Conservation (phyloP, 352 stramenopile genomes). For the Thalassiosira mediterranea region DNA sequence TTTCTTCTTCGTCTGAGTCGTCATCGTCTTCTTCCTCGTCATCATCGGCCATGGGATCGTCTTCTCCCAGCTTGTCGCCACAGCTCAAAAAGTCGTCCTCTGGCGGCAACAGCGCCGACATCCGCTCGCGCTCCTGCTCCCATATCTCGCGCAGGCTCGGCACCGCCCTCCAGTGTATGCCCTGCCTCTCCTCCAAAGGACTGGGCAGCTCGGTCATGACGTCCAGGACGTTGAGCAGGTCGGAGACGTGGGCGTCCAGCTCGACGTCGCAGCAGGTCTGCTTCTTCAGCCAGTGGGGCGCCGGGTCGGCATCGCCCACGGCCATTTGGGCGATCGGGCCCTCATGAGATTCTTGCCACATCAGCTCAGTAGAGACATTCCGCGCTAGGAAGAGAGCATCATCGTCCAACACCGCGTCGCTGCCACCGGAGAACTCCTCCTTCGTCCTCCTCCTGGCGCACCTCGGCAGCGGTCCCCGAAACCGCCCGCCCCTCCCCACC, state of each 20-base stretch:
- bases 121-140: slow-evolving; percentile 76
- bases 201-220: slow-evolving; percentile 70
- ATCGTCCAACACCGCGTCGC: slow-evolving; percentile 10
- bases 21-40: slow-evolving; percentile 14
- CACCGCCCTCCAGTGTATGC: slow-evolving; percentile 83
- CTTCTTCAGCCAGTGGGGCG: slow-evolving; percentile 57
- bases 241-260: slow-evolving; percentile 70
- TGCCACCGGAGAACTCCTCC: slow-evolving; percentile 36
- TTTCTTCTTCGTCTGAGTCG: slow-evolving; percentile 18
- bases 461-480: slow-evolving; percentile 63
- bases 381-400: slow-evolving; percentile 41
- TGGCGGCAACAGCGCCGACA: slow-evolving; percentile 65
- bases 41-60: slow-evolving; percentile 1
- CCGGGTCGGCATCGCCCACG: neutral
- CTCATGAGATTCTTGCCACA: slow-evolving; percentile 39
- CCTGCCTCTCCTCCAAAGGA: slow-evolving; percentile 57
- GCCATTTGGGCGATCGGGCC: neutral
- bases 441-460: slow-evolving; percentile 32
- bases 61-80: slow-evolving; percentile 13
- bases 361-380: slow-evolving; percentile 30
- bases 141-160: slow-evolving; percentile 83
- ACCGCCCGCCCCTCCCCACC: slow-evolving; percentile 59
- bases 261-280: slow-evolving; percentile 80
- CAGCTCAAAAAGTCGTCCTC: slow-evolving; percentile 79
- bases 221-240: slow-evolving; percentile 74